Evolutionary conservation across 2,329 filamentous ascomycete species (phyloP).

Genomic region (Colletotrichum lindemuthianum): DNA sequence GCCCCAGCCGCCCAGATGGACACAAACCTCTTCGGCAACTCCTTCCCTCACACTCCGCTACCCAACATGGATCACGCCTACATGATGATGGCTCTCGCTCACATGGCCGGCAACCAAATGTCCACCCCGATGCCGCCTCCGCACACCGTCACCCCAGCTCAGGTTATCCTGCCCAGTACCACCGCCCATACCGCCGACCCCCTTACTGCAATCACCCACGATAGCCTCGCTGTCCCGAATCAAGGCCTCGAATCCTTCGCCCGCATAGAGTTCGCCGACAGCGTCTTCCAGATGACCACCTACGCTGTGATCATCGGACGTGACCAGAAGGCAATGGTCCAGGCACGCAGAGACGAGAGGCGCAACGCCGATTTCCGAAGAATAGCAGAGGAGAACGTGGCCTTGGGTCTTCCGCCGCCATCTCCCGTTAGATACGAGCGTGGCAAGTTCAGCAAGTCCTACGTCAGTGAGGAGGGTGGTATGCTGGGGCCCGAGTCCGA

Average conservation of each 20-base stretch:
- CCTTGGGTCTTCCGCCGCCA: slow-evolving; percentile 60
- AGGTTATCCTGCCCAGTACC: slow-evolving; percentile 55
- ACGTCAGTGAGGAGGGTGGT: slow-evolving; percentile 75
- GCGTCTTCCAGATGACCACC: slow-evolving; percentile 82
- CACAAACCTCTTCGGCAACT: slow-evolving; percentile 45
- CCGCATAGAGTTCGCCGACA: slow-evolving; percentile 76
- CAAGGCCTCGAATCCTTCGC: slow-evolving; percentile 66
- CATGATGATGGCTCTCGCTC: slow-evolving; percentile 58
- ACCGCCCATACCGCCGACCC: slow-evolving; percentile 42
- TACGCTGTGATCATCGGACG: slow-evolving; percentile 78
- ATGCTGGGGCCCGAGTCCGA: slow-evolving; percentile 73
- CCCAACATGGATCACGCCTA: slow-evolving; percentile 50
- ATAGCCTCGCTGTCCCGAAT: slow-evolving; percentile 44
- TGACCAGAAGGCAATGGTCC: slow-evolving; percentile 69
- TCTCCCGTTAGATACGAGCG: slow-evolving; percentile 61
- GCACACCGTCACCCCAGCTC: slow-evolving; percentile 57
- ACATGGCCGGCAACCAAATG: slow-evolving; percentile 47
- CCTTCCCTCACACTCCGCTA: slow-evolving; percentile 47
- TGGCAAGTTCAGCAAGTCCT: slow-evolving; percentile 69
- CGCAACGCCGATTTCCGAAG: slow-evolving; percentile 57
- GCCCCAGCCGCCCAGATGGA: slow-evolving; percentile 26
- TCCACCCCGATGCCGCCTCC: slow-evolving; percentile 51
- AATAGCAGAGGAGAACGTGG: slow-evolving; percentile 57
- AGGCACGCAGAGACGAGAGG: slow-evolving; percentile 63
- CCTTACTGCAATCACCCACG: slow-evolving; percentile 45